A percentile compares a stretch with the other conserved stretches of the same genome.
Evolutionary conservation across 345 rosid genomes (phyloP).

Genomic region (Gossypium sturtianum): DNA sequence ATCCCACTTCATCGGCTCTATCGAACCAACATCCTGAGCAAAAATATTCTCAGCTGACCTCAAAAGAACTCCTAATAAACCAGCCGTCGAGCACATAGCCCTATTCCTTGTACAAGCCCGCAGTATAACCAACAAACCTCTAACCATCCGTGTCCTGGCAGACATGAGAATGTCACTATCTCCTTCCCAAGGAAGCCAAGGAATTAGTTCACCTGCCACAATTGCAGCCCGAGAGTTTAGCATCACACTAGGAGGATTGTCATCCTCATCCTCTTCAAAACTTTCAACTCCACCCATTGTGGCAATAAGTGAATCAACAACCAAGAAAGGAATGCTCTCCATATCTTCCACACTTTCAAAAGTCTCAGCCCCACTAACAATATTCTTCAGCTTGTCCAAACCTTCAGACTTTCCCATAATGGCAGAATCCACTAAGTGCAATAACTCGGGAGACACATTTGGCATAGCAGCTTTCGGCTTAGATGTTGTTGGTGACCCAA

Average conservation of each 20-base stretch:
- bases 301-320: conserved; percentile 94
- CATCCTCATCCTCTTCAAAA: conserved; percentile 91
- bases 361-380: conserved; percentile 69
- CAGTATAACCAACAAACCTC: conserved; percentile 89
- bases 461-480: conserved; percentile 74
- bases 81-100: conserved; percentile 96
- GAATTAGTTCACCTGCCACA: conserved; percentile 91
- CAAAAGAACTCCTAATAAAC: conserved; percentile 79
- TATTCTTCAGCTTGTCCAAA: conserved; percentile 79
- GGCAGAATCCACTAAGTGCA: conserved; percentile 97
- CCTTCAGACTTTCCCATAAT: conserved; percentile 98
- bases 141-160: conserved; percentile 84
- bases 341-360: conserved; percentile 74
- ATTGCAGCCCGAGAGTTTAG: conserved; percentile 94
- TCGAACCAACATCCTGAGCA: conserved; percentile 48
- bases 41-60: conserved; percentile 77
- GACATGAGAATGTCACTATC: conserved; percentile 74
- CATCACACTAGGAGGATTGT: conserved; percentile 98
- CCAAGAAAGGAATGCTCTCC: conserved; percentile 73
- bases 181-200: conserved; percentile 77
- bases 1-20: conserved; percentile 52
- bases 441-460: conserved; percentile 92
- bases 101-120: conserved; percentile 98
- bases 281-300: conserved; percentile 99
- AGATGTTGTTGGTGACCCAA: conserved; percentile 59